These are phyloP conservation scores for Fusarium longipes DNA, from an alignment of 2,329 filamentous ascomycete genomes.

Conservation along the genomic window DNA sequence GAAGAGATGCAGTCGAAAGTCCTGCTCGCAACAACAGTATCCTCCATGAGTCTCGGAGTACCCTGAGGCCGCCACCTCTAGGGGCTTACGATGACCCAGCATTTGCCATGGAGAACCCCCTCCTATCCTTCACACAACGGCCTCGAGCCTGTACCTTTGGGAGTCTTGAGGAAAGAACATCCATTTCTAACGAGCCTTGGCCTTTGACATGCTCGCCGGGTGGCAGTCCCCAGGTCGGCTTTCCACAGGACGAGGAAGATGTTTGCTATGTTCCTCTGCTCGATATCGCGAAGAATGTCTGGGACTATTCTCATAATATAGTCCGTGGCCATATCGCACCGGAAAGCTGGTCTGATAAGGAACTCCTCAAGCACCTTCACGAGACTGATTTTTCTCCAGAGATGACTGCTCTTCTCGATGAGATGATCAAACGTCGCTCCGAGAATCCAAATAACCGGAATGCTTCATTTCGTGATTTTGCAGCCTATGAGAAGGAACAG, in stretches of 20 bases:
- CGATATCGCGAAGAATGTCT: conserved; percentile 23
- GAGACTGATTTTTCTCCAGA: conserved; percentile 56
- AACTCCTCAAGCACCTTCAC: conserved; percentile 56
- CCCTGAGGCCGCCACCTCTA: conserved; percentile 48
- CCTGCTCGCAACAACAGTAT: conserved; percentile 10
- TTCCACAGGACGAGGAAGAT: conserved; percentile 49
- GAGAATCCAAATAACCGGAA: conserved; percentile 49
- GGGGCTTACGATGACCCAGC: conserved; percentile 40
- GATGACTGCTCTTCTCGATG: conserved; percentile 53
- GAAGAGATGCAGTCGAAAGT: conserved; percentile 39
- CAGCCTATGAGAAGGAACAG: conserved; percentile 52
- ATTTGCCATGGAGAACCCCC: conserved; percentile 35
- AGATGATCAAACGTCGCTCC: conserved; percentile 49
- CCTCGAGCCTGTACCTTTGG: conserved; percentile 49
- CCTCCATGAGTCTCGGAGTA: conserved; percentile 1
- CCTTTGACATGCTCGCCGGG: conserved; percentile 41
- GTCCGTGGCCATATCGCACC: conserved; percentile 34
- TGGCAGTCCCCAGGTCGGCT: conserved; percentile 31
- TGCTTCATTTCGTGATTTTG: conserved; percentile 50
- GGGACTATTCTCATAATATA: conserved; percentile 33
- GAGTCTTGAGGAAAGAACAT: conserved; percentile 42
- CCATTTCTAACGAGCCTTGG: conserved; percentile 39
- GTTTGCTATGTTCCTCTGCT: conserved; percentile 46
- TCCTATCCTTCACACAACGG: conserved; percentile 30
- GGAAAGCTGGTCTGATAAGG: conserved; percentile 54